Base-by-base conservation (phyloP, 108 stramenopile species). In the Schizochytrium sp. region DNA sequence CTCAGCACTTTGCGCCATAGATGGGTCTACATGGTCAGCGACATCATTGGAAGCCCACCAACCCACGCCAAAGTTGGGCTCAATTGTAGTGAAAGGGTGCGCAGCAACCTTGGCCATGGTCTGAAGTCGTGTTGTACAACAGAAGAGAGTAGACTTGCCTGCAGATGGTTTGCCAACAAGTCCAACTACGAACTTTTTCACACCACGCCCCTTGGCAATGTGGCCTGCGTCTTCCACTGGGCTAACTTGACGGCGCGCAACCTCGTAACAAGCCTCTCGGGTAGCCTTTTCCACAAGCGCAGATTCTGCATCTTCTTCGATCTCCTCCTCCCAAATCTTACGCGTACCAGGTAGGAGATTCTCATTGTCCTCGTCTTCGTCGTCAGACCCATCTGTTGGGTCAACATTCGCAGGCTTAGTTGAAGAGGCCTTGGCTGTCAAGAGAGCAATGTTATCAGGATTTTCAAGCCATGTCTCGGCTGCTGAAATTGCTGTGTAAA, bases 41-140 rank as follows among this genome's bases (percentile, higher is more conserved):
- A 57, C 46, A 10, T 95, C 94, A 42, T 13, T 19, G 7, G 95
- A 95, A 10, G 96, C 96, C 46, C 95, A 93, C 4, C 95, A 87
- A 61, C 96, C 95, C 89, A 89, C 95, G 4, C 97, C 96, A 56
- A 95, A 90, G 87, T 97, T 97, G 55, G 97, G 96, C 91, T 97
- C 96, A 57, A 97, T 97, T n/a, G 96, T 97, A 61, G 97, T 97
- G 72, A 97, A 97, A 19, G 97, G 96, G 91, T 95, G 94, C 3
- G 96, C 95, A 46, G 96, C 97, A 95, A 96, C 96, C n/a, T 88
- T 91, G 38, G 91, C 93, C 3, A 95, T 94, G 56, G 96, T 95
- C 28, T 83, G 76, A 47, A 83, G 53, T 7, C 76, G 76, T 8
- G 87, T 87, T 28, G 57, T 45, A 10, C 56, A 55, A 91, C 96